A percentile compares a stretch with the other conserved stretches of the same genome.
Conservation (phyloP, 164 flowering plant species). For the Tetracentron sinense region DNA sequence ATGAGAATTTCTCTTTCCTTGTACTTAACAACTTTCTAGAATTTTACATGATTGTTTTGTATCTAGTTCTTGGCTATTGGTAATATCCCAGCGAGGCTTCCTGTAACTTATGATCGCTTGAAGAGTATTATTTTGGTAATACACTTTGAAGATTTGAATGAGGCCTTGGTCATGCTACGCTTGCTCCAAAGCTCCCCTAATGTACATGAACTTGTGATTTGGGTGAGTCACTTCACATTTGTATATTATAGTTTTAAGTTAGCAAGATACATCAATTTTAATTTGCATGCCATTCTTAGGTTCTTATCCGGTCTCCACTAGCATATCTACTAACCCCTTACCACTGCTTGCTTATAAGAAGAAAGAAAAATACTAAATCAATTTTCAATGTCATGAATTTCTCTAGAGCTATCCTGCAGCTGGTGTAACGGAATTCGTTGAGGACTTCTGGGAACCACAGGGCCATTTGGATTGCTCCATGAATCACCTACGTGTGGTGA, state of each 20-base stretch:
- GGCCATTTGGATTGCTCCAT: constrained; percentile 21
- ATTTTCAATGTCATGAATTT: not conserved
- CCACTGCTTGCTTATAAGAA: not conserved
- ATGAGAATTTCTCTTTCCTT: too few relatives aligned
- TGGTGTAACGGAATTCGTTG: not conserved
- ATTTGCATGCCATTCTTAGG: too few relatives aligned
- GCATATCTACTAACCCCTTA: too few relatives aligned
- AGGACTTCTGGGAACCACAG: constrained; percentile 22
- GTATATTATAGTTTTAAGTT: not conserved
- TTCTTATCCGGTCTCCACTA: too few relatives aligned
- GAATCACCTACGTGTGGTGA: constrained; percentile 31
- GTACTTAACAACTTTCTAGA: not conserved
- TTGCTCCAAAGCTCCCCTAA: constrained; percentile 46
- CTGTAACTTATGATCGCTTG: constrained; percentile 31
- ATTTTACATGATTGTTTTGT: too few relatives aligned
- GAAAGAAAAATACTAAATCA: too few relatives aligned
- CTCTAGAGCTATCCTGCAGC: constrained; percentile 37
- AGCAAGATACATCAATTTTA: too few relatives aligned
- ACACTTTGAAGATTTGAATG: constrained; percentile 30
- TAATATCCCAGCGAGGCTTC: constrained; percentile 31
- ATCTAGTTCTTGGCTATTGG: constrained; percentile 47
- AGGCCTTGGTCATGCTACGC: constrained; percentile 33
- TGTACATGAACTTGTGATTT: constrained; percentile 44
- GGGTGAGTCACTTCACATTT: constrained; percentile 28
- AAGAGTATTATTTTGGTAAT: constrained; percentile 41